These are phyloP conservation scores for Mortierella sp. DNA, from an alignment of 371 early-diverging fungal species.

Conservation along the genomic window DNA sequence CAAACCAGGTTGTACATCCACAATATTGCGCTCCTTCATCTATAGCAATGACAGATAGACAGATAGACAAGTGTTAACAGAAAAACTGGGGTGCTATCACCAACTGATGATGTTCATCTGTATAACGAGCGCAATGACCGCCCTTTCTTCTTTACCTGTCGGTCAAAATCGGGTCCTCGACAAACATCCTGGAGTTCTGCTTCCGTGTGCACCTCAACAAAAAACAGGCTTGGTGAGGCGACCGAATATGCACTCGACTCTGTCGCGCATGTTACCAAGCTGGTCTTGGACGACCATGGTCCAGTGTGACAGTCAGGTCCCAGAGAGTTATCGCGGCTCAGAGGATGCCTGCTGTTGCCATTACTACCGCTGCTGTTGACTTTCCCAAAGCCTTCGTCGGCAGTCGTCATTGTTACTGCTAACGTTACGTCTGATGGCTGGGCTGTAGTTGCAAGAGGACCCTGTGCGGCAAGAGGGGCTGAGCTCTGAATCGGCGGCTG, in stretches of 20 bases:
- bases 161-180: conserved; percentile 20
- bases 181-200: conserved; percentile 27
- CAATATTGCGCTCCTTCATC: conserved; percentile 17
- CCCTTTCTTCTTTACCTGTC: conserved; percentile 33
- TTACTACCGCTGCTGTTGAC: not conserved
- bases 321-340: not conserved
- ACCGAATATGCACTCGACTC: not conserved
- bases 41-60: no score
- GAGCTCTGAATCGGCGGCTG: not conserved
- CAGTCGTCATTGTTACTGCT: not conserved
- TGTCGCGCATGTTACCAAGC: conserved; percentile 2
- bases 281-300: not conserved
- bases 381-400: no score
- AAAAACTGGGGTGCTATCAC: no score
- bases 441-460: not conserved
- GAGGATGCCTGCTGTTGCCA: not conserved
- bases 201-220: conserved; percentile 31
- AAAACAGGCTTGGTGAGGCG: conserved; percentile 12
- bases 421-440: not conserved
- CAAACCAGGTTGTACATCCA: not conserved
- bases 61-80: no score
- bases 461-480: not conserved
- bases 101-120: not conserved
- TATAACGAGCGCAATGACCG: conserved; percentile 2
- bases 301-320: not conserved